Evolutionary conservation across 257 asterid genomes (phyloP), one percentile per base, ranked within the genome.

Genomic region (Ehretia macrophylla): DNA sequence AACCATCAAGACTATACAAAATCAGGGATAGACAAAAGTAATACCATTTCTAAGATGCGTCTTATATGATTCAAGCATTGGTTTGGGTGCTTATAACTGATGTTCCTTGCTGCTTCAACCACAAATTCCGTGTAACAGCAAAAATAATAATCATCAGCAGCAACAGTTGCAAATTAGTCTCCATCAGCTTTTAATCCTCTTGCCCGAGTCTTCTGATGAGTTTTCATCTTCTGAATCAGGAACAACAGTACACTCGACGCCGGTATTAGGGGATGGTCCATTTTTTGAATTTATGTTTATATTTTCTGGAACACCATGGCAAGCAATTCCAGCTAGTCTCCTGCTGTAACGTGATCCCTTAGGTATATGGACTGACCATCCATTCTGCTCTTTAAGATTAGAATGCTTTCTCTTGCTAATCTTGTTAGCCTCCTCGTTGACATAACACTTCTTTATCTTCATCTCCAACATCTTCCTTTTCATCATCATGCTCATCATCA

Each of bases 141-240:
- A 27, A 27, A 27, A 27, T 6, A 27, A 27, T 1, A 27, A 27
- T 6, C 6, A 1, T 27, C 35, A 27, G 35, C 35, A 1, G 35
- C 35, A 27, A 27, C 35, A 27, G 35, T 27, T 6, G 27, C 18
- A 49, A 50, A 55, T 49, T 46, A n/a, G 18, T 8, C 50, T 52
- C 56, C n/a, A n/a, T 10, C 61, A 56, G 35, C 4, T 32, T 53
- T 38, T 44, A 11, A 21, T n/a, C 16, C 58, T 49, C 58, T 55
- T 47, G 32, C 48, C 49, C 14, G 12, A 21, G 35, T 44, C 21
- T 32, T 71, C 40, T 19, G 62, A 32, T 8, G 39, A 32, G 40
- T 35, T 57, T 65, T 83, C 95, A 5, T 80, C 96, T 63, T 87
- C 95, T 0, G 91, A 81, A 79, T 81, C 96, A 56, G 80, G 72